Conservation (phyloP, 23 red algal species). For the Gracilaria domingensis region DNA sequence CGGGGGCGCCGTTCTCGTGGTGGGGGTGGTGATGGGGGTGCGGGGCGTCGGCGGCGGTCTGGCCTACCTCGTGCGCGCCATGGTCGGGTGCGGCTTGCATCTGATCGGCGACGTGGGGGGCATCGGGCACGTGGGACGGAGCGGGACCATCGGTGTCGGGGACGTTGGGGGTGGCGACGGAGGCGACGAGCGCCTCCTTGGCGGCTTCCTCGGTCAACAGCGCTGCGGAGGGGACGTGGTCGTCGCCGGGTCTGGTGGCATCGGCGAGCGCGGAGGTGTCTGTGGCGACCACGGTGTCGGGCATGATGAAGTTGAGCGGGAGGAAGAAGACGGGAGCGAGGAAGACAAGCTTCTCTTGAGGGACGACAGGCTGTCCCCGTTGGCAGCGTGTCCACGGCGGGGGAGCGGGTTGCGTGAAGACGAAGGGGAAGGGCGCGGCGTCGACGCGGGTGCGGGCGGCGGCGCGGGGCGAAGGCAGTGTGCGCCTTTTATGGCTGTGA, state of each 20-base stretch:
- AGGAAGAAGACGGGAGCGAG: constrained; percentile 7
- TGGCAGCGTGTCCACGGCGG: constrained; percentile 45
- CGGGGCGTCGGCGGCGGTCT: constrained; percentile 26
- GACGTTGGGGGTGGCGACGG: constrained; percentile 38
- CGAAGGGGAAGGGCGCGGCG: not conserved
- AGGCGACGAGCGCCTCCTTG: constrained; percentile 35
- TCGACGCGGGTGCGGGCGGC: not conserved
- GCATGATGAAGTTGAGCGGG: not conserved
- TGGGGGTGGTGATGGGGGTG: constrained; percentile 2
- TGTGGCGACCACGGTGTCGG: constrained; percentile 47
- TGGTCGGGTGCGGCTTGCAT: constrained; percentile 8
- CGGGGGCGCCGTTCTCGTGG: constrained; percentile 41
- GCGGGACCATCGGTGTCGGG: constrained; percentile 35
- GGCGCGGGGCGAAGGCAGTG: not conserved
- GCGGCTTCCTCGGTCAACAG: constrained; percentile 40
- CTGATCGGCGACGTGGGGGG: constrained; percentile 24
- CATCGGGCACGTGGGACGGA: constrained; percentile 32
- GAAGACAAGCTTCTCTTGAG: constrained; percentile 6
- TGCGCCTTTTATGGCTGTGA: constrained; percentile 16
- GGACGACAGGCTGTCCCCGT: constrained; percentile 38
- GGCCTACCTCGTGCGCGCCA: constrained; percentile 19
- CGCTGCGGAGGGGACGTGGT: constrained; percentile 35
- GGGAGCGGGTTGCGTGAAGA: not conserved
- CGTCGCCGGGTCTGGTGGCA: constrained; percentile 16
- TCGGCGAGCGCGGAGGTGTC: constrained; percentile 17